Evolutionary conservation across 768 basidiomycete genomes (phyloP).

Genomic region (Tremella yokohamensis): DNA sequence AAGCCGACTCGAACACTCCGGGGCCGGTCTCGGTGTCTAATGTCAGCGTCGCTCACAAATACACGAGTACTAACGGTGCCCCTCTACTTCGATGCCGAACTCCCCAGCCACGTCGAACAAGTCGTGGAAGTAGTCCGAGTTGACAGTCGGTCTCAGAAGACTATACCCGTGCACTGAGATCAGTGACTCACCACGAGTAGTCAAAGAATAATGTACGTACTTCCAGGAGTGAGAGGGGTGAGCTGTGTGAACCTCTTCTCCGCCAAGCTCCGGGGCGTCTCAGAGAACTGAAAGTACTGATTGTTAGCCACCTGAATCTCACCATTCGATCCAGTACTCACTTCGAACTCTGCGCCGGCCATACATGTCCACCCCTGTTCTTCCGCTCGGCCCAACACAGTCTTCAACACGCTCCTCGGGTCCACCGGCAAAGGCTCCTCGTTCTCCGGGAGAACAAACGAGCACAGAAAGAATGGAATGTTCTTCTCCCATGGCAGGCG

Average conservation of each 20-base stretch:
- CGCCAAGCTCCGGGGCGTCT: slow-evolving; percentile 71
- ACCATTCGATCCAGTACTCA: slow-evolving; percentile 47
- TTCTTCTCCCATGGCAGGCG: slow-evolving; percentile 88
- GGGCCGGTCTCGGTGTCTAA: slow-evolving; percentile 52
- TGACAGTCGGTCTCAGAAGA: slow-evolving; percentile 80
- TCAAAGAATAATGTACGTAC: slow-evolving; percentile 56
- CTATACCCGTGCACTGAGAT: slow-evolving; percentile 92
- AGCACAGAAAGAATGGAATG: slow-evolving; percentile 88
- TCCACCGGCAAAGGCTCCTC: slow-evolving; percentile 74
- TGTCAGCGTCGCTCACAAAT: not conserved
- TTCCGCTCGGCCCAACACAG: slow-evolving; percentile 57
- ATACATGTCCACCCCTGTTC: slow-evolving; percentile 60
- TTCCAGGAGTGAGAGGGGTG: slow-evolving; percentile 82
- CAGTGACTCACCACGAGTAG: not conserved
- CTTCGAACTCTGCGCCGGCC: slow-evolving; percentile 94
- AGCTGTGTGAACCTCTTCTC: slow-evolving; percentile 75
- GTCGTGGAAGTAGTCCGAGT: slow-evolving; percentile 82
- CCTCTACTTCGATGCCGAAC: slow-evolving; percentile 80
- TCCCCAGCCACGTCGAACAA: slow-evolving; percentile 65
- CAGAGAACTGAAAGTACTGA: slow-evolving; percentile 56
- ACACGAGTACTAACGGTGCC: slow-evolving; percentile 62
- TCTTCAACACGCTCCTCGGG: slow-evolving; percentile 75
- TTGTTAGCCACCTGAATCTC: not conserved
- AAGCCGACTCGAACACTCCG: slow-evolving; percentile 51
- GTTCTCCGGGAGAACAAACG: slow-evolving; percentile 83